phyloP scores from a whole-genome alignment of 768 basidiomycete genomes.

The Paxillus involutus region DNA sequence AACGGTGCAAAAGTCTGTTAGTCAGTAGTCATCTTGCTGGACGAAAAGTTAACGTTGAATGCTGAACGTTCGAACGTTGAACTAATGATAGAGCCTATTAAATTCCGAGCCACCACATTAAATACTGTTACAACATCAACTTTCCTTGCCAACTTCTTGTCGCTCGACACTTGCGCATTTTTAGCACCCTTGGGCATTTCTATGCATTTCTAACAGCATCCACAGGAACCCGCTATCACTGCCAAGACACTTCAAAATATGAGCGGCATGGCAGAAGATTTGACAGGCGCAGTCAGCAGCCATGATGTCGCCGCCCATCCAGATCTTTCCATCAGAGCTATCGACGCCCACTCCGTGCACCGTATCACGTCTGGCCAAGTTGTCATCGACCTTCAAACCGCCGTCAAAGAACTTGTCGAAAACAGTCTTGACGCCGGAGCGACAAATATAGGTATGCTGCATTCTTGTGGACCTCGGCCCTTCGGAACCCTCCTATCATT shows the following conservation, averaged over 20 bases:
- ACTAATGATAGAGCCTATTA: too few relatives aligned
- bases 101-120: too few relatives aligned
- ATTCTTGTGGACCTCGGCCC: not conserved
- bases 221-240: not conserved
- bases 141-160: too few relatives aligned
- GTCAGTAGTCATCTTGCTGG: too few relatives aligned
- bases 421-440: conserved; percentile 95
- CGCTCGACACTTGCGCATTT: too few relatives aligned
- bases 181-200: too few relatives aligned
- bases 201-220: not conserved
- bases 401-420: conserved; percentile 95
- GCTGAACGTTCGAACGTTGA: too few relatives aligned
- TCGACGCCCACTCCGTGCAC: conserved; percentile 80
- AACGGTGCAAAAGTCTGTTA: too few relatives aligned
- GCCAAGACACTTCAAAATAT: not conserved
- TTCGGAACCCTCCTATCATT: not conserved
- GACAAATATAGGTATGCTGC: conserved; percentile 70
- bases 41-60: too few relatives aligned
- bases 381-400: conserved; percentile 88
- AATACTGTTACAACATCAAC: too few relatives aligned
- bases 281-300: not conserved
- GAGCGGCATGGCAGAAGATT: not conserved
- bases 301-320: not conserved
- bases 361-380: conserved; percentile 94
- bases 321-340: conserved; percentile 44